Conservation (phyloP, 2,329 filamentous ascomycete species). For the Fusarium decemcellulare region DNA sequence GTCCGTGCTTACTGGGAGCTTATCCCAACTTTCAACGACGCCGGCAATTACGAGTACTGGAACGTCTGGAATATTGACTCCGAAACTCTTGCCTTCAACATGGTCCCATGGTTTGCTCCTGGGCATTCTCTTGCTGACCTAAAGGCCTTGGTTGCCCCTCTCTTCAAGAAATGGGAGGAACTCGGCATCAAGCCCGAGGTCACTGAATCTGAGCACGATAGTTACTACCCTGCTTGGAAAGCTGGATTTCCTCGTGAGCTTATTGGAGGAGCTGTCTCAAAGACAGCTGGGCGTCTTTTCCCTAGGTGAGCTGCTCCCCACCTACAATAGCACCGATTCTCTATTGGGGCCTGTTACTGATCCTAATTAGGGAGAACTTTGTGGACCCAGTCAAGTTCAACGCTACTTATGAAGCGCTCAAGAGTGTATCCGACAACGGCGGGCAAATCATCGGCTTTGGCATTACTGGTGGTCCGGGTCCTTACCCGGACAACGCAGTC, state of each 20-base stretch:
- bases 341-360: not conserved
- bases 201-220: slow-evolving; percentile 35
- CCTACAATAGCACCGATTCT: fast-evolving
- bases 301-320: slow-evolving; percentile 21
- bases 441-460: slow-evolving; percentile 58
- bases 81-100: slow-evolving; percentile 28
- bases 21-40: slow-evolving; percentile 35
- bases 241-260: slow-evolving; percentile 36
- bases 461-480: slow-evolving; percentile 51
- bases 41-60: slow-evolving; percentile 43
- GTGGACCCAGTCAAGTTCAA: slow-evolving; percentile 47
- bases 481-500: slow-evolving; percentile 57
- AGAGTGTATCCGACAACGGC: slow-evolving; percentile 56
- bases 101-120: slow-evolving; percentile 43
- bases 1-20: slow-evolving; percentile 30
- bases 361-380: slow-evolving; percentile 27
- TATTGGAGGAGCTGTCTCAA: slow-evolving; percentile 26
- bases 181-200: slow-evolving; percentile 28
- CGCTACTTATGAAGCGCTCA: slow-evolving; percentile 54
- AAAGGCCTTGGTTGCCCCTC: slow-evolving; percentile 17
- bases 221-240: slow-evolving; percentile 40
- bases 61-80: slow-evolving; percentile 29
- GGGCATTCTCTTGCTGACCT: slow-evolving; percentile 35
- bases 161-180: slow-evolving; percentile 27
- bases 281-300: slow-evolving; percentile 43